phyloP scores from a whole-genome alignment of 345 rosid genomes.

The Lepidium aucheri region DNA sequence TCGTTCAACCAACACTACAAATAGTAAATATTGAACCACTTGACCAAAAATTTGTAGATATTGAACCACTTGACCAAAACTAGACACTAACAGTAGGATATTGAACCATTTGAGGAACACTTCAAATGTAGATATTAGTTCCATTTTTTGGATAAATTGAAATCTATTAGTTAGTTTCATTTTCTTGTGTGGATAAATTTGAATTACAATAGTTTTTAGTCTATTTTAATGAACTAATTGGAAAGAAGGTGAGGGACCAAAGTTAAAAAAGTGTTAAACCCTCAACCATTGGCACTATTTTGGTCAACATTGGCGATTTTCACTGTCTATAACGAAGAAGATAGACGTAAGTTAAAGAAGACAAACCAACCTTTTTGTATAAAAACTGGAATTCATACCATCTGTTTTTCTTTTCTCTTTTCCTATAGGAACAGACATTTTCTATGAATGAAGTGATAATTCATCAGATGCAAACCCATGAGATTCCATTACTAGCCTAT shows the following conservation, averaged over 20 bases:
- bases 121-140: no score
- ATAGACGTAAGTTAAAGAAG: neutral
- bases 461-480: conserved; percentile 9
- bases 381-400: conserved; percentile 6
- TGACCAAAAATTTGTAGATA: no score
- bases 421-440: conserved; percentile 22
- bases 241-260: neutral
- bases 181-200: no score
- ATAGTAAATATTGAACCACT: no score
- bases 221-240: no score
- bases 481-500: conserved; percentile 6
- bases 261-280: neutral
- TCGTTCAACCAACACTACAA: no score
- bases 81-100: no score
- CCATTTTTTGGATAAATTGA: no score
- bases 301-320: neutral
- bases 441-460: conserved; percentile 21
- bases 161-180: no score
- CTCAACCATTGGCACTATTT: neutral
- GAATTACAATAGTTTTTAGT: no score
- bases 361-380: conserved; percentile 17
- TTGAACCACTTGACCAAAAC: no score
- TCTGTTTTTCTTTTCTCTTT: conserved; percentile 7
- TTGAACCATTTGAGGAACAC: no score
- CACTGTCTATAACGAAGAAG: neutral